Base-by-base conservation (phyloP, 2,329 filamentous ascomycete species). In the Escovopsis sp. region DNA sequence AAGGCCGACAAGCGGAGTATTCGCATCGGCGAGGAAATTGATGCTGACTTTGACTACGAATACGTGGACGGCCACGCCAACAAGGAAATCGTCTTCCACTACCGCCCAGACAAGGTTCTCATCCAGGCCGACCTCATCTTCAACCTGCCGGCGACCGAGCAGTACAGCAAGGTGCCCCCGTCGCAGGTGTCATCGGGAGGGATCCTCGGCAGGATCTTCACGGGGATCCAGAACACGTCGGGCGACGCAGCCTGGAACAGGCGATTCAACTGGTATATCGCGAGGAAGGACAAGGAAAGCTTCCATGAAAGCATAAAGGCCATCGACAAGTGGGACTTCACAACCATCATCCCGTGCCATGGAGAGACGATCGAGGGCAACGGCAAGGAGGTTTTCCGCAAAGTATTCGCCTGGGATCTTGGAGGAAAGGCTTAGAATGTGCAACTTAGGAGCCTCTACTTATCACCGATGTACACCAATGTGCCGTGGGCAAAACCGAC, bases 61-160 rank as follows among this genome's bases (percentile, higher is more conserved):
- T 94, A 83, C 58, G 79, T 95, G 43, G 73, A 83, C 51, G 75
- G 75, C 3, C 76, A 96, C 60, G 64, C 69, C 27, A 95, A 93
- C 65, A 82, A 84, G 56, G 91, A 98, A 62, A 66, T 96, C 27
- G 86, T 91, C 24, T 86, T 96, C 62, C 66, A 80, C 55, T 87
- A 94, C 68, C 81, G 79, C 57, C 86, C 84, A 0, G 79, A 84
- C 11, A 67, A 69, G 43, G 82, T 86, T 0, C 64, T 98, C 36
- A 88, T 98, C 55, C 67, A 94, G 63, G 91, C 87, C 6, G 91
- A 98, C 60, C 62, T 96, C 35, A 57, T 96, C 49, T 96, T 96
- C 71, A 96, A 95, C 59, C 64, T 94, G 30, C 91, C 91, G 0
- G 76, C 86, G 1, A 76, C 66, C 0, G 91, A 98, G 65, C 91